Conservation (phyloP, 805 yeast species). For the Sugiyamaella mastotermitis region DNA sequence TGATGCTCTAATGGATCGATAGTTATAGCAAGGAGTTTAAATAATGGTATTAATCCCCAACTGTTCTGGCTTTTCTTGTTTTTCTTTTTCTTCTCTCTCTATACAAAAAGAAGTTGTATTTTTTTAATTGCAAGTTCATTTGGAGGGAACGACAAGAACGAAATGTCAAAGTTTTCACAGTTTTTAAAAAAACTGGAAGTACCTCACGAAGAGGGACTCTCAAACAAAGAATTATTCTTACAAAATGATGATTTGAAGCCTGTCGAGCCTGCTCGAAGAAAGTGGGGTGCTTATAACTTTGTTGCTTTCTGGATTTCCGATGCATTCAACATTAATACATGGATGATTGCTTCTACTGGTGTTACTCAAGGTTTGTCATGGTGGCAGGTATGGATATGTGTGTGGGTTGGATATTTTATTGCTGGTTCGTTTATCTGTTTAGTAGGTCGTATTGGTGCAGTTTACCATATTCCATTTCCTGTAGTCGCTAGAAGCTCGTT, state of each 20-base stretch:
- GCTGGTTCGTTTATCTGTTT: slow-evolving; percentile 64
- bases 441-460: slow-evolving; percentile 74
- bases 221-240: slow-evolving; percentile 58
- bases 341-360: slow-evolving; percentile 89
- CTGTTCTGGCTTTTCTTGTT: too few relatives aligned
- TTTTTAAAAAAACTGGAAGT: slow-evolving; percentile 23
- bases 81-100: too few relatives aligned
- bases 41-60: too few relatives aligned
- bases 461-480: slow-evolving; percentile 80
- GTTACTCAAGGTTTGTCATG: slow-evolving; percentile 70
- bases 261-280: slow-evolving; percentile 64
- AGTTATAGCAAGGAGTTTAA: too few relatives aligned
- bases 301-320: slow-evolving; percentile 85
- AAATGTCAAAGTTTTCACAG: too few relatives aligned
- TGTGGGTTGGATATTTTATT: slow-evolving; percentile 75
- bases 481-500: slow-evolving; percentile 75
- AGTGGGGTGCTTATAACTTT: slow-evolving; percentile 83
- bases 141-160: too few relatives aligned
- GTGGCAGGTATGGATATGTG: slow-evolving; percentile 91
- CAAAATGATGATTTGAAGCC: slow-evolving; percentile 74
- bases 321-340: slow-evolving; percentile 82
- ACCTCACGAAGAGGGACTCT: slow-evolving; percentile 35
- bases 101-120: too few relatives aligned
- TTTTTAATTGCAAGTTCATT: too few relatives aligned
- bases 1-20: too few relatives aligned